phyloP scores from a whole-genome alignment of 352 stramenopile genomes.

The Poterioochromonas sp. region DNA sequence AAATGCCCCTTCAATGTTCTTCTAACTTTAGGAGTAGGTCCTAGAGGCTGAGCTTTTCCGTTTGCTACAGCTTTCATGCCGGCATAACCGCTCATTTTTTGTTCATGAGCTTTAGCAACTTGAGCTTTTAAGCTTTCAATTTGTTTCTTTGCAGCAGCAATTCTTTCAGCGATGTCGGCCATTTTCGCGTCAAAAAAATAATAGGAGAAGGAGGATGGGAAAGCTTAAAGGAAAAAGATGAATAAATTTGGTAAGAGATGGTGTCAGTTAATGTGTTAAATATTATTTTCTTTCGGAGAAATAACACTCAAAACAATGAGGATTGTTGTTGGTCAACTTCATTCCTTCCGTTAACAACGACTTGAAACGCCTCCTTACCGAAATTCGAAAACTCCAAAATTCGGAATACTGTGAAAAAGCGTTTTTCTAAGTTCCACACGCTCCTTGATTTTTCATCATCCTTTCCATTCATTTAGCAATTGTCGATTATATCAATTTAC shows the following conservation, averaged over 20 bases:
- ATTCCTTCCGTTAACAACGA: too few relatives aligned
- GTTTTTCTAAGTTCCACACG: too few relatives aligned
- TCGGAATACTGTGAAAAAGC: too few relatives aligned
- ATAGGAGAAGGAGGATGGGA: neutral
- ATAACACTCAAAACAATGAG: too few relatives aligned
- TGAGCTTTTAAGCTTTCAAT: conserved; percentile 46
- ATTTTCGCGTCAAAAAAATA: conserved; percentile 22
- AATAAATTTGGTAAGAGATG: too few relatives aligned
- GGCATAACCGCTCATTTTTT: conserved; percentile 46
- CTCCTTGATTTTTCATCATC: too few relatives aligned
- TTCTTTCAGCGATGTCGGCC: conserved; percentile 70
- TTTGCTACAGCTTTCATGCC: conserved; percentile 36
- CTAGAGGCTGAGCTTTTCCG: conserved; percentile 57
- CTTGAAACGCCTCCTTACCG: too few relatives aligned
- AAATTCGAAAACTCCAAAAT: too few relatives aligned
- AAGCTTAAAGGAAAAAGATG: neutral
- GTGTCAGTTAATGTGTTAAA: too few relatives aligned
- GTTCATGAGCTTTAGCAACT: conserved; percentile 44
- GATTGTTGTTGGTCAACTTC: too few relatives aligned
- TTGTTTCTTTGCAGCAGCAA: conserved; percentile 40
- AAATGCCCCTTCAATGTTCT: conserved; percentile 96
- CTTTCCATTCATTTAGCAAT: too few relatives aligned
- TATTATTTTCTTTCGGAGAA: too few relatives aligned
- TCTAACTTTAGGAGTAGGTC: conserved; percentile 73
- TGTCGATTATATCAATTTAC: neutral